A percentile compares a stretch with the other conserved stretches of the same genome.
Conservation (phyloP, 2,329 filamentous ascomycete genomes). For the Dryadomyces quercivorus region DNA sequence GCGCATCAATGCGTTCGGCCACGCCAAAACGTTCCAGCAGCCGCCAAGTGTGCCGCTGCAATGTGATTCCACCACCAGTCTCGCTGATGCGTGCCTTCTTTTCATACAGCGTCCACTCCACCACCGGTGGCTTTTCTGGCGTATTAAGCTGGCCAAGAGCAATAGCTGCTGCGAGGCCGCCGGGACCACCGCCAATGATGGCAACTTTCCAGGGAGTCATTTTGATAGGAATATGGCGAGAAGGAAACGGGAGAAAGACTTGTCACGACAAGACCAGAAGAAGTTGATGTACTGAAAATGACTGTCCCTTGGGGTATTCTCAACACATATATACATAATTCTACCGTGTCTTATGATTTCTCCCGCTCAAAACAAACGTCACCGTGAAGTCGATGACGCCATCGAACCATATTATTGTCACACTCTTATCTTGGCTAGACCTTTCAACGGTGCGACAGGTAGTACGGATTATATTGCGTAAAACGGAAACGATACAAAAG, state of each 20-base stretch:
- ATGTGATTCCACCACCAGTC: slow-evolving; percentile 23
- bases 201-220: slow-evolving; percentile 5
- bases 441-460: too few relatives aligned
- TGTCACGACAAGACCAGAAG: not conserved
- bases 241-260: too few relatives aligned
- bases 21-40: slow-evolving; percentile 21
- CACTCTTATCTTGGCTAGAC: not conserved
- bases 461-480: too few relatives aligned
- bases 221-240: not conserved
- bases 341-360: too few relatives aligned
- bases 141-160: slow-evolving; percentile 9
- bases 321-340: too few relatives aligned
- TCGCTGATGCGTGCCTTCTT: slow-evolving; percentile 19
- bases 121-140: slow-evolving; percentile 15
- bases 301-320: not conserved
- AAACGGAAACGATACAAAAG: too few relatives aligned
- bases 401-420: not conserved
- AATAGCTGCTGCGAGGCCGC: slow-evolving; percentile 8
- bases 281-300: not conserved
- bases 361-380: too few relatives aligned
- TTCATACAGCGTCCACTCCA: slow-evolving; percentile 19
- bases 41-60: slow-evolving; percentile 23
- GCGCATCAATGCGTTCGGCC: slow-evolving; percentile 18
- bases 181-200: slow-evolving; percentile 12
- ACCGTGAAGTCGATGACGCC: not conserved